A percentile compares a stretch with the other conserved stretches of the same genome.
Evolutionary conservation across 352 stramenopile species (phyloP).

Genomic region (Phytophthora lateralis): DNA sequence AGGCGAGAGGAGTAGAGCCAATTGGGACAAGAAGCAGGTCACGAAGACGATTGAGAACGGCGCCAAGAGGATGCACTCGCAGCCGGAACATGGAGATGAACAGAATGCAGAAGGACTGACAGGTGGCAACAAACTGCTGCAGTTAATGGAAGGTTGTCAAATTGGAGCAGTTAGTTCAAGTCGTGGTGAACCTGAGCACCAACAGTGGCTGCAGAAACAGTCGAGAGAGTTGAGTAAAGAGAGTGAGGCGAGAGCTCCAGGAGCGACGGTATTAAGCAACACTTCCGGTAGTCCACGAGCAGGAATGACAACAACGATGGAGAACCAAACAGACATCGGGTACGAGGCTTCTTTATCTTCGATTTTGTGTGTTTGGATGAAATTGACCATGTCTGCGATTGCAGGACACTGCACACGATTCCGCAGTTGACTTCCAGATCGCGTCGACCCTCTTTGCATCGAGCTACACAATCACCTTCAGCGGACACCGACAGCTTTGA

Average conservation of each 20-base stretch:
- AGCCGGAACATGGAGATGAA: conserved; percentile 18
- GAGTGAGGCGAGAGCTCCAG: conserved; percentile 12
- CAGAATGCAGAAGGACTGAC: not conserved
- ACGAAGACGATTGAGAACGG: not conserved
- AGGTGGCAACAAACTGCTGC: conserved; percentile 9
- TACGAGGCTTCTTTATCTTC: conserved; percentile 1
- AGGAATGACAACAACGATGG: conserved; percentile 1
- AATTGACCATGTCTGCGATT: not conserved
- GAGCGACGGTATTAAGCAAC: not conserved
- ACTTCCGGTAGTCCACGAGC: not conserved
- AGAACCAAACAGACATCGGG: conserved; percentile 23
- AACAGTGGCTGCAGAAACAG: not conserved
- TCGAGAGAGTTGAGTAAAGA: conserved; percentile 5
- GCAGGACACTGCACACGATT: conserved; percentile 2
- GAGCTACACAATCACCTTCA: conserved; percentile 3
- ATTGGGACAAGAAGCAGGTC: conserved; percentile 8
- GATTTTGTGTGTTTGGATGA: not conserved
- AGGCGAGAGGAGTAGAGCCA: not conserved
- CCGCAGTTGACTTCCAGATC: conserved; percentile 9
- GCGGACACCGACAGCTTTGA: conserved; percentile 2
- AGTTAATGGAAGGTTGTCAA: conserved; percentile 24
- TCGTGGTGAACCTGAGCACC: not conserved
- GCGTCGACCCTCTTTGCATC: conserved; percentile 22
- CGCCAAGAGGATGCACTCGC: conserved; percentile 1
- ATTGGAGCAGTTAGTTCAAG: conserved; percentile 3